phyloP scores from a whole-genome alignment of 2,329 filamentous ascomycete species.

The Trichoderma harzianum region DNA sequence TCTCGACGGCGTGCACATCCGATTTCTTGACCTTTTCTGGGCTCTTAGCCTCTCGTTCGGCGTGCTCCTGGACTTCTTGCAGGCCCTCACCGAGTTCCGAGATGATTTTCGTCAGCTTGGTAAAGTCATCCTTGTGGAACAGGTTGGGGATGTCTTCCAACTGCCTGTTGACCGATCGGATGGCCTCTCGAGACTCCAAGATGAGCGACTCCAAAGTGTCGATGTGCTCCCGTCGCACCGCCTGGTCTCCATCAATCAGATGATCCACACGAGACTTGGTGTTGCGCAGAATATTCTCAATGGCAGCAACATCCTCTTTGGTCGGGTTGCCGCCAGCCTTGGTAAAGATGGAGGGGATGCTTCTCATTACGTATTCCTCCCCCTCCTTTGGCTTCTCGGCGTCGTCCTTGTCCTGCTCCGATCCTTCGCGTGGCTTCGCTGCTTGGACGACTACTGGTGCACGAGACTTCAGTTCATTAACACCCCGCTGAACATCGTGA shows the following conservation, averaged over 20 bases:
- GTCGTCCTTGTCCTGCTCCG: conserved; percentile 20
- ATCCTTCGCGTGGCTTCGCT: conserved; percentile 8
- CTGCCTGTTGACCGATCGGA: conserved; percentile 63
- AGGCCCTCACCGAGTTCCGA: conserved; percentile 72
- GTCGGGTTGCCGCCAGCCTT: conserved; percentile 38
- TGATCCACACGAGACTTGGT: conserved; percentile 87
- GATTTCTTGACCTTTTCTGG: conserved; percentile 71
- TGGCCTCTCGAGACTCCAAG: conserved; percentile 69
- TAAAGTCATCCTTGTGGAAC: conserved; percentile 75
- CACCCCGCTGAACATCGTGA: conserved; percentile 47
- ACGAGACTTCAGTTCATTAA: conserved; percentile 41
- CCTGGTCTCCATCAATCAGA: conserved; percentile 66
- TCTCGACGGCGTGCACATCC: conserved; percentile 76
- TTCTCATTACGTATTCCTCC: conserved; percentile 43
- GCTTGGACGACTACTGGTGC: conserved; percentile 22
- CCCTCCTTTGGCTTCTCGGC: conserved; percentile 12
- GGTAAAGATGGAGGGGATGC: conserved; percentile 12
- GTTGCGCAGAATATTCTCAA: conserved; percentile 86
- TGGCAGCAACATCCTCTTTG: conserved; percentile 81
- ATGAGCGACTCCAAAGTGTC: conserved; percentile 64
- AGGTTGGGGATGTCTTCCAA: conserved; percentile 32
- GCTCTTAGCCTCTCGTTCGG: conserved; percentile 52
- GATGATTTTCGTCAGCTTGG: conserved; percentile 71
- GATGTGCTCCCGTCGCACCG: conserved; percentile 63
- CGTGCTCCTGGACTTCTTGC: conserved; percentile 66